Conservation (phyloP, 257 asterid genomes). For the Fraxinus quadrangulata region DNA sequence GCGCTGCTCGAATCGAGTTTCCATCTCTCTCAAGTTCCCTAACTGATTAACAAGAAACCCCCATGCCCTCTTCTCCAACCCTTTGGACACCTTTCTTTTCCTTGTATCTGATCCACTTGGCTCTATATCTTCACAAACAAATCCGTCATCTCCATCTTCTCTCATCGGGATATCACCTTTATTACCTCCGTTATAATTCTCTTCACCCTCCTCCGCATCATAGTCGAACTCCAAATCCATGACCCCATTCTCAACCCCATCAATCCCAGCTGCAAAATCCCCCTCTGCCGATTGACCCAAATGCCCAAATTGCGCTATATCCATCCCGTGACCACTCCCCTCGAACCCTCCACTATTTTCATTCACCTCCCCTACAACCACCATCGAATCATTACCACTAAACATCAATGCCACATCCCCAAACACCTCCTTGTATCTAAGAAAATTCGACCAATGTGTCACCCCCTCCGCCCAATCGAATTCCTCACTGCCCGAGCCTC, state of each 20-base stretch:
- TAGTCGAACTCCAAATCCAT: constrained; percentile 83
- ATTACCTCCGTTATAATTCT: constrained; percentile 51
- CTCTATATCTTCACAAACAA: constrained; percentile 64
- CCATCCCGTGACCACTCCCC: constrained; percentile 59
- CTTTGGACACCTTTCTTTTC: constrained; percentile 70
- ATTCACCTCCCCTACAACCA: constrained; percentile 56
- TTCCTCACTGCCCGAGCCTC: constrained; percentile 58
- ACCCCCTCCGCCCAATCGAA: constrained; percentile 98
- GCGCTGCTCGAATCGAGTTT: constrained; percentile 67
- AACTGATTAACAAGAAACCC: constrained; percentile 66
- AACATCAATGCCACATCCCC: constrained; percentile 72
- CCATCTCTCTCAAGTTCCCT: constrained; percentile 69
- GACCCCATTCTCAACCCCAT: constrained; percentile 77
- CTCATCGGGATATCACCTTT: constrained; percentile 52
- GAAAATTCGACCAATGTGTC: constrained; percentile 84
- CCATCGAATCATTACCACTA: constrained; percentile 39
- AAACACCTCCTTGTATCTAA: constrained; percentile 82
- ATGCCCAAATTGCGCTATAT: constrained; percentile 65
- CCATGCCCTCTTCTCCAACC: constrained; percentile 71
- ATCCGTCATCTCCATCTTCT: constrained; percentile 57
- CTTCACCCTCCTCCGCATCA: constrained; percentile 78
- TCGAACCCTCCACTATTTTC: constrained; percentile 73
- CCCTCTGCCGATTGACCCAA: constrained; percentile 60
- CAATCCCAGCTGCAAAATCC: constrained; percentile 73
- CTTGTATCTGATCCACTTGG: constrained; percentile 56